These are phyloP conservation scores for Fusarium protoensiforme DNA, from an alignment of 2,329 filamentous ascomycete genomes.

Conservation along the genomic window DNA sequence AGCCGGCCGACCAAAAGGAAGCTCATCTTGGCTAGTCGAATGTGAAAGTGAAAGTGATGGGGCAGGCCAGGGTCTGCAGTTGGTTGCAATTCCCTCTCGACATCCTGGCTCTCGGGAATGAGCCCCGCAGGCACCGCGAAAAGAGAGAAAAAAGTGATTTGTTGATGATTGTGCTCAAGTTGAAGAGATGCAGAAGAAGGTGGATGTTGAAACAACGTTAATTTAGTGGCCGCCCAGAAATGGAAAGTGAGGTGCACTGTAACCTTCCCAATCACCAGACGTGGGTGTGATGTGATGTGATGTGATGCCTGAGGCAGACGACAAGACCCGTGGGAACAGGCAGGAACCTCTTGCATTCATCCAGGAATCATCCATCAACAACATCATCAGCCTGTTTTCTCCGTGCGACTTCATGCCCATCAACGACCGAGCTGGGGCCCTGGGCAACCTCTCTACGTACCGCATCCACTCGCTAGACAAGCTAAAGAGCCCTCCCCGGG, in stretches of 20 bases:
- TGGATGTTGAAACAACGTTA: constrained; percentile 26
- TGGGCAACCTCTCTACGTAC: constrained; percentile 1
- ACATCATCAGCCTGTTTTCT: not conserved
- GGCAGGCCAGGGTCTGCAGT: constrained; percentile 17
- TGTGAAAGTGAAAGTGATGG: constrained; percentile 28
- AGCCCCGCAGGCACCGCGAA: constrained; percentile 15
- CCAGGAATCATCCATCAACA: constrained; percentile 17
- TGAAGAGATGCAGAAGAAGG: constrained; percentile 27
- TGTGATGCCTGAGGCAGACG: not conserved
- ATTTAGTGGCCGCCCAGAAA: constrained; percentile 11
- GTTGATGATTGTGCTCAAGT: constrained; percentile 27
- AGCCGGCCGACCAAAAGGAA: constrained; percentile 12
- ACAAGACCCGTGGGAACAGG: not conserved
- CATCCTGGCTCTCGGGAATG: constrained; percentile 13
- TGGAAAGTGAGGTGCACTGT: constrained; percentile 3
- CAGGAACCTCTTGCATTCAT: not conserved
- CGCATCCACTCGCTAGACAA: constrained; percentile 6
- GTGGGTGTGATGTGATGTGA: not conserved
- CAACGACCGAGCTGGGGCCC: not conserved
- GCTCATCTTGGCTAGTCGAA: constrained; percentile 6
- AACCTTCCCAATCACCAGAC: not conserved
- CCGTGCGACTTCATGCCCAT: not conserved
- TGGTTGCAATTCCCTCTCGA: constrained; percentile 20
- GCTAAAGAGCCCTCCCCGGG: constrained; percentile 36
- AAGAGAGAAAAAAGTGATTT: constrained; percentile 29